Conservation (phyloP, 257 asterid species). For the Plantago ovata region DNA sequence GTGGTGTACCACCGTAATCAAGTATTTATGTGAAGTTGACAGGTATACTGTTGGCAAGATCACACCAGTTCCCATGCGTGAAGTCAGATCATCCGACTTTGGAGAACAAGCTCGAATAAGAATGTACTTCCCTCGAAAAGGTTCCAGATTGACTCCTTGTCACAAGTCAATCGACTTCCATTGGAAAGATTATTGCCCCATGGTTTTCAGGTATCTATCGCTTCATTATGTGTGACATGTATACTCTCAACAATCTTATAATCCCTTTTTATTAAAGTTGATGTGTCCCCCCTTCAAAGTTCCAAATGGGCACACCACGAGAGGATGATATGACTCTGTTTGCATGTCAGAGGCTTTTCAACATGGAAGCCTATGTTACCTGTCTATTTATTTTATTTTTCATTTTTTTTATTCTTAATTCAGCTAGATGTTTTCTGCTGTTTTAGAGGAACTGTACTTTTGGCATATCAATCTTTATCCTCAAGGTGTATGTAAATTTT, state of each 20-base stretch:
- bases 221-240: conserved; percentile 16
- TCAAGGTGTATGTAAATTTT: conserved; percentile 4
- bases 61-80: conserved; percentile 90
- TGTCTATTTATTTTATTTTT: too few species aligned
- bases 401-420: not conserved
- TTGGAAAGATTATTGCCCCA: conserved; percentile 98
- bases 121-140: conserved; percentile 86
- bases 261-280: too few species aligned
- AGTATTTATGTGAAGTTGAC: conserved; percentile 48
- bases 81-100: conserved; percentile 84
- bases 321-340: too few species aligned
- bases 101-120: conserved; percentile 85
- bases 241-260: not conserved
- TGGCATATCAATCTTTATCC: not conserved
- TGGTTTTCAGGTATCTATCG: conserved; percentile 86
- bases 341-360: too few species aligned
- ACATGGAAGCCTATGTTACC: too few species aligned
- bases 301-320: too few species aligned
- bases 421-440: not conserved
- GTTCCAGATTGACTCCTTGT: conserved; percentile 86
- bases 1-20: conserved; percentile 27
- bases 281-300: too few species aligned
- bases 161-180: conserved; percentile 77
- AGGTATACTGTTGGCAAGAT: conserved; percentile 98
- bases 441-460: conserved; percentile 1